Conservation (phyloP, 169 alveolate genomes). For the Plasmodium gonderi region DNA sequence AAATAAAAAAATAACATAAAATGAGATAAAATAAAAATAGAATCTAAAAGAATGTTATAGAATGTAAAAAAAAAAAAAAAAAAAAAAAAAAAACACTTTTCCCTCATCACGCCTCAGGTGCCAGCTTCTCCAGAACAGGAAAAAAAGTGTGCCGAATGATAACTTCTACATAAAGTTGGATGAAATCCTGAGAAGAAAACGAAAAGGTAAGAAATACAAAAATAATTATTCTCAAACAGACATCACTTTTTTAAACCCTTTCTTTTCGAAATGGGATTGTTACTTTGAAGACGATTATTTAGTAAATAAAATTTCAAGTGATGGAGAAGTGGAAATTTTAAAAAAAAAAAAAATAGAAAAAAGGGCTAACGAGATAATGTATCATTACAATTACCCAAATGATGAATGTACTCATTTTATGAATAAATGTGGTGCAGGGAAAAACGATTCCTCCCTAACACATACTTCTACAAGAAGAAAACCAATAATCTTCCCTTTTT, state of each 20-base stretch:
- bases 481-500: not conserved
- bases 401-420: not conserved
- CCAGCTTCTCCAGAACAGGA: conserved; percentile 19
- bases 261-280: conserved; percentile 23
- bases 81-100: no score
- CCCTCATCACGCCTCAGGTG: not conserved
- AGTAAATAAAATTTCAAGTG: conserved; percentile 18
- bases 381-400: not conserved
- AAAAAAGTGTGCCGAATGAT: not conserved
- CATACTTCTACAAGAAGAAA: no score
- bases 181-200: not conserved
- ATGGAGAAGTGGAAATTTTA: conserved; percentile 24
- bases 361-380: conserved; percentile 2
- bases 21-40: no score
- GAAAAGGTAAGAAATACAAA: conserved; percentile 22
- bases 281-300: conserved; percentile 36
- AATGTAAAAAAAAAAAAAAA: no score
- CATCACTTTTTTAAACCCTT: conserved; percentile 27
- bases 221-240: conserved; percentile 21
- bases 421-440: not conserved
- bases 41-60: no score
- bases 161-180: conserved; percentile 33
- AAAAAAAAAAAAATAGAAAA: conserved; percentile 3
- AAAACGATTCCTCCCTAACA: no score
- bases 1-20: no score